phyloP scores from a whole-genome alignment of 768 basidiomycete genomes.

The Dentipellis fragilis region DNA sequence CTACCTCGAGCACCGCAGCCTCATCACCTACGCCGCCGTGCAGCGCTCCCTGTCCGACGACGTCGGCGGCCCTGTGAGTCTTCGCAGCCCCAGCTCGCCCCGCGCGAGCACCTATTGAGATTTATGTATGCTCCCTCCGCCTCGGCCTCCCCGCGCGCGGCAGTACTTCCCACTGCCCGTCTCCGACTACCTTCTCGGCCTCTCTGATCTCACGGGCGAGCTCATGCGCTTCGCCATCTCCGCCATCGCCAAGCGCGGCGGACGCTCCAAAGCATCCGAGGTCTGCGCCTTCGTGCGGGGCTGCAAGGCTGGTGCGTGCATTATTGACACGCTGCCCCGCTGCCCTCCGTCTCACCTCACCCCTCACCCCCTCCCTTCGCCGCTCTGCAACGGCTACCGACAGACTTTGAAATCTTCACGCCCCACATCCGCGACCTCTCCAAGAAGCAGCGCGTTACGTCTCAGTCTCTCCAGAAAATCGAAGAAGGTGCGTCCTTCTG shows the following conservation, averaged over 20 bases:
- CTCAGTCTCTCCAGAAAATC: slow-evolving; percentile 86
- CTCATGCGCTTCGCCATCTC: slow-evolving; percentile 94
- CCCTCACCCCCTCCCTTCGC: not conserved
- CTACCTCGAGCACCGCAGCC: slow-evolving; percentile 59
- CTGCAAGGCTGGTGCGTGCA: slow-evolving; percentile 55
- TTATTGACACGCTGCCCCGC: not conserved
- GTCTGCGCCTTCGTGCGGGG: slow-evolving; percentile 63
- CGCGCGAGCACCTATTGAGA: no score
- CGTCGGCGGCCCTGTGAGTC: slow-evolving; percentile 27
- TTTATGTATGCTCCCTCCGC: not conserved
- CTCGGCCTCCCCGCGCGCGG: not conserved
- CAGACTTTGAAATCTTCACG: slow-evolving; percentile 74
- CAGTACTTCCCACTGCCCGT: slow-evolving; percentile 71
- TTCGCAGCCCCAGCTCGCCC: not conserved
- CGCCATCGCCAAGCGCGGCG: slow-evolving; percentile 58
- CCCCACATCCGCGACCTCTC: slow-evolving; percentile 61
- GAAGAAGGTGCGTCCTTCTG: slow-evolving; percentile 60
- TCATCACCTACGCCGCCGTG: slow-evolving; percentile 62
- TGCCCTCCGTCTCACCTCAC: not conserved
- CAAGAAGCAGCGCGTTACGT: slow-evolving; percentile 84
- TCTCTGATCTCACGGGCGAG: slow-evolving; percentile 94
- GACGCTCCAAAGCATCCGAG: slow-evolving; percentile 48
- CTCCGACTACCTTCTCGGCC: slow-evolving; percentile 84
- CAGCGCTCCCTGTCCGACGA: slow-evolving; percentile 54
- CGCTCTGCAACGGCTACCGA: not conserved